phyloP scores from a whole-genome alignment of 1,284 basidiomycete species.

The Vanrija humicola region DNA sequence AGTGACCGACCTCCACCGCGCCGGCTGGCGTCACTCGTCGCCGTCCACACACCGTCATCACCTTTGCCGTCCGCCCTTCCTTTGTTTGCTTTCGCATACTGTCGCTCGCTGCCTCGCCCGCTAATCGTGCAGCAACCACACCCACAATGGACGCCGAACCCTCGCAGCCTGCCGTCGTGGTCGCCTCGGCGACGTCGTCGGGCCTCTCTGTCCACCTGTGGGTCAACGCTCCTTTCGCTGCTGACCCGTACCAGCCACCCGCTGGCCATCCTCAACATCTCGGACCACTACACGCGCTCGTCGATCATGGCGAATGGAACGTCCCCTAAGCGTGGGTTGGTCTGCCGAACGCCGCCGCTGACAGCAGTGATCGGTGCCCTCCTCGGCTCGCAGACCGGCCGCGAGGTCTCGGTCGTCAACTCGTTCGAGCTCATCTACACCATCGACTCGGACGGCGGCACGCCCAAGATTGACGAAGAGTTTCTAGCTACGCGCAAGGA shows the following conservation, averaged over 20 bases:
- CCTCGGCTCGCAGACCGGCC: constrained; percentile 87
- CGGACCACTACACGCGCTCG: constrained; percentile 89
- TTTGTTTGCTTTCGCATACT: not conserved
- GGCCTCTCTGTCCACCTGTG: constrained; percentile 45
- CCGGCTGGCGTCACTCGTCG: not conserved
- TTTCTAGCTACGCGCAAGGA: constrained; percentile 79
- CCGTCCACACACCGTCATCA: not conserved
- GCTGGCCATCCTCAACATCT: constrained; percentile 91
- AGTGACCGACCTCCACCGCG: not conserved
- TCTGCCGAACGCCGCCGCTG: not conserved
- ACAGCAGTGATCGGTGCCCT: constrained; percentile 79
- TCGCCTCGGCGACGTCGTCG: constrained; percentile 23
- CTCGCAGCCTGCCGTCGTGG: constrained; percentile 1
- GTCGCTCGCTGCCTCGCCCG: too few relatives aligned
- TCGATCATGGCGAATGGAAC: not conserved
- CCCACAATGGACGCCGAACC: not conserved
- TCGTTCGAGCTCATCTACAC: constrained; percentile 76
- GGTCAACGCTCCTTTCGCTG: constrained; percentile 1
- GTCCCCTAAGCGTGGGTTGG: constrained; percentile 2
- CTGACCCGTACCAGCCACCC: constrained; percentile 65
- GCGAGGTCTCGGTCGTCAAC: constrained; percentile 94
- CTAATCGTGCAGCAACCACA: too few relatives aligned
- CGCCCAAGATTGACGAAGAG: constrained; percentile 60
- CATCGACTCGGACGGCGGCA: constrained; percentile 10
- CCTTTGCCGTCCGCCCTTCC: too few relatives aligned